phyloP scores from a whole-genome alignment of 179 eudicot species.

The Corrigiola litoralis region DNA sequence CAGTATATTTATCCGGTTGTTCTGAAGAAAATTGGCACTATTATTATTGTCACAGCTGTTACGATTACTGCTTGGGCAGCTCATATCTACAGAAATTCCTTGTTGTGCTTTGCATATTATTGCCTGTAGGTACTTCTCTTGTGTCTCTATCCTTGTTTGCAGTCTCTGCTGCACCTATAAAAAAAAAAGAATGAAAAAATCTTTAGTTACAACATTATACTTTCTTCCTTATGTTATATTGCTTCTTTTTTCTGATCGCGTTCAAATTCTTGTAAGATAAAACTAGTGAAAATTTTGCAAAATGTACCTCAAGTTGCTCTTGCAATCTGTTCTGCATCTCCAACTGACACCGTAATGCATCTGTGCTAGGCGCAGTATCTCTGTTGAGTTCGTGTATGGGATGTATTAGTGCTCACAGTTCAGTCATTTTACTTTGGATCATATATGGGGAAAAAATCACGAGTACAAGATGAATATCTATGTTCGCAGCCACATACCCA shows the following conservation, averaged over 20 bases:
- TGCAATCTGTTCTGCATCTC: conserved; percentile 24
- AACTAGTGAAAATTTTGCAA: too few relatives aligned
- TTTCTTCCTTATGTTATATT: neutral
- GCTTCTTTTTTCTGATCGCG: neutral
- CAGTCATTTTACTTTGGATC: too few relatives aligned
- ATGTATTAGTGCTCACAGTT: neutral
- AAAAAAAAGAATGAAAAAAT: neutral
- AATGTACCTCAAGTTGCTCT: conserved; percentile 23
- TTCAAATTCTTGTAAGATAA: too few relatives aligned
- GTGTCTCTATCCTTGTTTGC: conserved; percentile 30
- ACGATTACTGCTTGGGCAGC: neutral
- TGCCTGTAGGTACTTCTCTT: conserved; percentile 25
- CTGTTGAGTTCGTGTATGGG: conserved; percentile 6
- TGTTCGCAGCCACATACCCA: conserved; percentile 7
- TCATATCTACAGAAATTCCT: conserved; percentile 17
- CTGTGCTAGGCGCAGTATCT: conserved; percentile 15
- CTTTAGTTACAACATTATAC: too few relatives aligned
- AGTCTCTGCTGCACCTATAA: conserved; percentile 24
- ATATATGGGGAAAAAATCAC: too few relatives aligned
- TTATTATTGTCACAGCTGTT: neutral
- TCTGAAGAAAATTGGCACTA: neutral
- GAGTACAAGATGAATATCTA: too few relatives aligned
- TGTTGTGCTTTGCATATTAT: conserved; percentile 32
- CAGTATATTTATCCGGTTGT: conserved; percentile 1
- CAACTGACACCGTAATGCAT: conserved; percentile 18